Conservation (phyloP, 139 green algal genomes). For the Volvox africanus region DNA sequence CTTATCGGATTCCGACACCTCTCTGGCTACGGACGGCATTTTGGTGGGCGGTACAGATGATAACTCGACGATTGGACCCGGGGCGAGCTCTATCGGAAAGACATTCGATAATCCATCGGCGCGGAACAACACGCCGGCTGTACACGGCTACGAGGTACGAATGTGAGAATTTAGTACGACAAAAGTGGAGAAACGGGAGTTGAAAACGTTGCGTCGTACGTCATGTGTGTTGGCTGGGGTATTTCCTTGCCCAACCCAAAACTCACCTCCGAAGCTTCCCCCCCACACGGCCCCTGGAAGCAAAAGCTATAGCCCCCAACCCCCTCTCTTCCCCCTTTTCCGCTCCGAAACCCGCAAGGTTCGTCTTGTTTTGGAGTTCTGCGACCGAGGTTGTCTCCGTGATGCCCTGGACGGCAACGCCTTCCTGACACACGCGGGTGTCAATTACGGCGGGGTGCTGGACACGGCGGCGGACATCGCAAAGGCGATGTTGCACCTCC, state of each 20-base stretch:
- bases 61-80: background rate
- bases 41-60: background rate
- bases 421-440: conserved; percentile 29
- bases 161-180: too few relatives aligned
- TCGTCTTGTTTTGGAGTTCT: conserved; percentile 54
- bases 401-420: conserved; percentile 49
- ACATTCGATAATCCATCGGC: background rate
- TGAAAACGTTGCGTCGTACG: too few relatives aligned
- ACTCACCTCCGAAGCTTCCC: too few relatives aligned
- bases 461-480: conserved; percentile 38
- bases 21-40: background rate
- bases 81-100: background rate
- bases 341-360: background rate
- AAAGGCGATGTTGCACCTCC: conserved; percentile 70
- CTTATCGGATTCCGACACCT: background rate
- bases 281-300: too few relatives aligned
- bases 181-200: too few relatives aligned
- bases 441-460: conserved; percentile 30
- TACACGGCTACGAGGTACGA: conserved; percentile 37
- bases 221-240: too few relatives aligned
- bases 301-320: background rate
- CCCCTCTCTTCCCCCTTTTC: background rate
- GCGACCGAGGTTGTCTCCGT: conserved; percentile 56
- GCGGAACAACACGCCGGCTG: background rate
- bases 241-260: too few relatives aligned